Evolutionary conservation across 805 yeast genomes (phyloP), one percentile per base, ranked within the genome.

Genomic region (Naumovozyma castellii): DNA sequence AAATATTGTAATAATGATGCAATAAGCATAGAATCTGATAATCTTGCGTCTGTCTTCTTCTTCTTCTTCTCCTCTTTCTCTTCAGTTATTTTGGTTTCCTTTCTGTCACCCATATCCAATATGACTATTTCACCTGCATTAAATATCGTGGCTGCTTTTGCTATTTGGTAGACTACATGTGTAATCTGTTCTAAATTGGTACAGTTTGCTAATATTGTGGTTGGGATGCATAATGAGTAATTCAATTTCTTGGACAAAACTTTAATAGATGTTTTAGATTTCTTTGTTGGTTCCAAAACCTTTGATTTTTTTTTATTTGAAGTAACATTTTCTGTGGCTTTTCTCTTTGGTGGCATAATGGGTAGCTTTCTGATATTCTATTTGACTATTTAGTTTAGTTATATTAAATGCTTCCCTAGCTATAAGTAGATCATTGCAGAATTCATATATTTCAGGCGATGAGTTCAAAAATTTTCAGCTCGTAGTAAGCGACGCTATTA

Each of bases 1-100:
- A 84, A 84, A 55, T 66, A 86, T 55, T 85, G 94, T 41, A 87
- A 63, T 31, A 87, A 65, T 1, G 79, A 67, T 1, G 90, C 87
- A 40, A 85, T 69, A 5, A 78, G 53, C 54, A 78, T 59, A 0
- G 79, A 63, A 66, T 42, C 66, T 37, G 59, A 51, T 37, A 50
- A 48, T 44, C 44, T 48, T 5, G 32, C 12, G 28, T 8, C 12
- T 8, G 10, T 22, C 27, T 40, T 49, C 27, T 43, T 44, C 13
- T 39, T 38, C 3, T 41, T 46, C 3, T 49, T 41, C 27, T 46
- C 40, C 13, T 29, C 15, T 29, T 9, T 13, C 8, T 29, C 32
- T 28, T 44, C 53, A 32, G 31, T 49, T 28, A 45, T 40, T 15
- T 43, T 45, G 15, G 33, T 41, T 3, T 41, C 46, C 12, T 50